phyloP scores from a whole-genome alignment of 2,329 filamentous ascomycete genomes.

The Aulographum hederae region DNA sequence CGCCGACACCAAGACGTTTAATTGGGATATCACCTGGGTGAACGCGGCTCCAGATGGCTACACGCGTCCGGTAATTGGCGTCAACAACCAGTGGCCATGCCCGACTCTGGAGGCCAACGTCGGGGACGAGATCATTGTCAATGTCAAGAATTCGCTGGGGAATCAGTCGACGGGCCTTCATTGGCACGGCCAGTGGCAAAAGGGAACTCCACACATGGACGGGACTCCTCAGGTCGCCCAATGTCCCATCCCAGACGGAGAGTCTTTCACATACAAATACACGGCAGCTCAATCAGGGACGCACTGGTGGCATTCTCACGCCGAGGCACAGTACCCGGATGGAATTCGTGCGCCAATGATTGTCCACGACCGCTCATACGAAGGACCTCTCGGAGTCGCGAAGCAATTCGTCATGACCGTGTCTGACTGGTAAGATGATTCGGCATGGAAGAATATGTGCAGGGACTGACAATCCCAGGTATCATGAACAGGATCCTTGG shows the following conservation, averaged over 20 bases:
- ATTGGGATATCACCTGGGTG: conserved; percentile 37
- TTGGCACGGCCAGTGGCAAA: conserved; percentile 52
- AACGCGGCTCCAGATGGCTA: conserved; percentile 37
- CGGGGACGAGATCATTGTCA: conserved; percentile 43
- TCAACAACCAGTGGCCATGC: conserved; percentile 61
- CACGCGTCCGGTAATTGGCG: conserved; percentile 48
- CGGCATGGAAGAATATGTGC: conserved; percentile 14
- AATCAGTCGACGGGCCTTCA: conserved; percentile 46
- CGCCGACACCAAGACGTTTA: conserved; percentile 11
- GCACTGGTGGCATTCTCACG: conserved; percentile 53
- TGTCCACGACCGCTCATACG: conserved; percentile 40
- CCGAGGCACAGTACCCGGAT: conserved; percentile 46
- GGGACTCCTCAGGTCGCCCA: conserved; percentile 50
- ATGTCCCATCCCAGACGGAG: conserved; percentile 45
- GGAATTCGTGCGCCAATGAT: conserved; percentile 50
- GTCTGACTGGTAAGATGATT: conserved; percentile 48
- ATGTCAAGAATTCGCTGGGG: conserved; percentile 39
- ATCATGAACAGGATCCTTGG: conserved; percentile 32
- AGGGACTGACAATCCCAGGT: conserved; percentile 40
- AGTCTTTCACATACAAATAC: conserved; percentile 49
- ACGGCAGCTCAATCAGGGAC: conserved; percentile 35
- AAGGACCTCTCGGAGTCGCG: conserved; percentile 32
- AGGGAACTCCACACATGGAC: conserved; percentile 59
- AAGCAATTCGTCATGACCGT: conserved; percentile 47
- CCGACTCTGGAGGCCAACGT: conserved; percentile 44